Percentiles rank a stretch among this genome's conserved stretches.
Conservation (phyloP, 1,284 basidiomycete genomes). For the Cerrena zonata region DNA sequence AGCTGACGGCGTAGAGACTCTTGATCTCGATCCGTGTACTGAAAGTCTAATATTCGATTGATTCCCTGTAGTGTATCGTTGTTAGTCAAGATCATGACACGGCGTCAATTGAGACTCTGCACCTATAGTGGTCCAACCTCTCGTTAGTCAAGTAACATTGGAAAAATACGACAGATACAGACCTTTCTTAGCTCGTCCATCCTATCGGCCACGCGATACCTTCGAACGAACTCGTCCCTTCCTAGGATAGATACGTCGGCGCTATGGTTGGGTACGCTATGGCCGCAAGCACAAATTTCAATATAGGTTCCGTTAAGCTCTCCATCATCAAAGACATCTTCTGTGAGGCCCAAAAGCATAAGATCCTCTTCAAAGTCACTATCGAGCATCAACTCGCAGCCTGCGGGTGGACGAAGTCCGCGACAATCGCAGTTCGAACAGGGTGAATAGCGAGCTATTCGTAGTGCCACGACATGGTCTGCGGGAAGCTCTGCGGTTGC, state of each 20-base stretch:
- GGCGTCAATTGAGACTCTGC: constrained; percentile 11
- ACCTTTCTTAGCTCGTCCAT: constrained; percentile 85
- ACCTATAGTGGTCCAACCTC: constrained; percentile 9
- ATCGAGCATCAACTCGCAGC: constrained; percentile 50
- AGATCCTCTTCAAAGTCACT: constrained; percentile 35
- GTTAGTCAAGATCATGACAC: constrained; percentile 6
- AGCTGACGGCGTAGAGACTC: constrained; percentile 71
- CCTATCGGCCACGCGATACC: constrained; percentile 73
- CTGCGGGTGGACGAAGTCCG: constrained; percentile 63
- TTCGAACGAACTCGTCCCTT: constrained; percentile 58
- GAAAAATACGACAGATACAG: constrained; percentile 17
- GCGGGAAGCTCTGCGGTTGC: constrained; percentile 43
- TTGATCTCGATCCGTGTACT: constrained; percentile 67
- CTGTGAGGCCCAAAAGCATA: constrained; percentile 46
- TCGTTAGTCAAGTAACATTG: constrained; percentile 2
- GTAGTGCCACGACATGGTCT: constrained; percentile 50
- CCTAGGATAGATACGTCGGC: constrained; percentile 56
- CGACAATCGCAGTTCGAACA: constrained; percentile 59
- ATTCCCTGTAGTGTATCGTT: constrained; percentile 56
- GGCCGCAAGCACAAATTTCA: constrained; percentile 69
- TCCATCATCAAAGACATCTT: constrained; percentile 54
- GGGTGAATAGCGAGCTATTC: constrained; percentile 68
- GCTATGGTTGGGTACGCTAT: constrained; percentile 63
- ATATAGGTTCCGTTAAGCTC: constrained; percentile 46
- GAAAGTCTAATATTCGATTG: constrained; percentile 71